Conservation (phyloP, 257 asterid species). For the Scutellaria minor region DNA sequence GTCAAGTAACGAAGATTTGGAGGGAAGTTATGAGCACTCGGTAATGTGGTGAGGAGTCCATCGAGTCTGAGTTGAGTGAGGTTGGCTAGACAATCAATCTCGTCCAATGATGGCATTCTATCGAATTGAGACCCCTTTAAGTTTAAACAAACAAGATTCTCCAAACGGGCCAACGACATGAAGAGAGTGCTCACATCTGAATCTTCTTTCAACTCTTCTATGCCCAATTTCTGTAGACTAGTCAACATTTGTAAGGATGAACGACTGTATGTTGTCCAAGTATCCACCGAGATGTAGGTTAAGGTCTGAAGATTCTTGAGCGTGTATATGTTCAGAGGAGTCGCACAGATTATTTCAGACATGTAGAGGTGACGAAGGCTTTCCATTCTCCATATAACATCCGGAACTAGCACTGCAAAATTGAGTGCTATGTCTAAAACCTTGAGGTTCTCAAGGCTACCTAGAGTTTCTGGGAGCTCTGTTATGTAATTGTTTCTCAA, state of each 20-base stretch:
- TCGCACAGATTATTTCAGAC: background rate
- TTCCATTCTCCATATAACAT: constrained; percentile 29
- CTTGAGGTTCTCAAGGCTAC: constrained; percentile 13
- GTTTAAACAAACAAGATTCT: background rate
- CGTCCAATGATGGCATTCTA: background rate
- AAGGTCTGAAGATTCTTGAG: constrained; percentile 32
- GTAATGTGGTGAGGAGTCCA: background rate
- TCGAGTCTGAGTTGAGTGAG: constrained; percentile 26
- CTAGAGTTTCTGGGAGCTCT: constrained; percentile 29
- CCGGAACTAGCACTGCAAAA: background rate
- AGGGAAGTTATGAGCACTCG: constrained; percentile 20
- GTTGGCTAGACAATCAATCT: background rate
- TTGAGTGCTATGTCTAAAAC: constrained; percentile 23
- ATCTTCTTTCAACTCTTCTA: background rate
- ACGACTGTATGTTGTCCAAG: background rate
- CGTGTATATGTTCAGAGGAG: background rate
- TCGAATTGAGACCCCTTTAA: background rate
- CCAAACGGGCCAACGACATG: background rate
- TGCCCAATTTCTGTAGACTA: constrained; percentile 11
- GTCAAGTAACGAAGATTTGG: constrained; percentile 31
- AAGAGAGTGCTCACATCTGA: background rate
- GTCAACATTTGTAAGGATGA: background rate
- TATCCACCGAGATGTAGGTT: constrained; percentile 14
- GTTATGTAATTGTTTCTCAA: constrained; percentile 17
- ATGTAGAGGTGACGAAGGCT: constrained; percentile 24